Percentiles rank a stretch among this genome's conserved stretches.
These are phyloP conservation scores for Wickerhamomyces chaumierensis DNA, from an alignment of 805 yeast species.

Conservation along the genomic window DNA sequence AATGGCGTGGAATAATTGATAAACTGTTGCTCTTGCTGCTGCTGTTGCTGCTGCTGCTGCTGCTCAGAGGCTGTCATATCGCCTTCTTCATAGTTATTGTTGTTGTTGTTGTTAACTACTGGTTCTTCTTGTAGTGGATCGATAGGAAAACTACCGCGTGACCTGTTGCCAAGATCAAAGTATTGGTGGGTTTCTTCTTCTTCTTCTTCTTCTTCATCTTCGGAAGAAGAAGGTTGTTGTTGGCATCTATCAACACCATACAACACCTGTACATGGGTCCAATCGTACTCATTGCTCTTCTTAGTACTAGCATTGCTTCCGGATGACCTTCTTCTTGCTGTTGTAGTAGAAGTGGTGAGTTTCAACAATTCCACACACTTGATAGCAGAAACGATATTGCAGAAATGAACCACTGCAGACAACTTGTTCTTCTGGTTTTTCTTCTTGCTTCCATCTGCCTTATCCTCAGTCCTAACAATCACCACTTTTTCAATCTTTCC, in stretches of 20 bases:
- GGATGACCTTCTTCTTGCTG: too few species aligned
- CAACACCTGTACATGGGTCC: conserved; percentile 62
- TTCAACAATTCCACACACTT: conserved; percentile 75
- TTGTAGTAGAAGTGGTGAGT: conserved; percentile 12
- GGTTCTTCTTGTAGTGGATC: too few species aligned
- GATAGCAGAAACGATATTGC: conserved; percentile 73
- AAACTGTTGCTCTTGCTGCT: not conserved
- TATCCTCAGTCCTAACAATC: conserved; percentile 30
- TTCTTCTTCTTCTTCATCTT: conserved; percentile 2
- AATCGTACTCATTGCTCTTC: too few species aligned
- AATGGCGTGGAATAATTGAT: conserved; percentile 31
- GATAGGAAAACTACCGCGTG: too few species aligned
- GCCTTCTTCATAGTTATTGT: too few species aligned
- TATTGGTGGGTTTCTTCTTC: too few species aligned
- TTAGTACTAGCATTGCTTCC: too few species aligned
- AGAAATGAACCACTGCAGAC: conserved; percentile 81
- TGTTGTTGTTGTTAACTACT: too few species aligned
- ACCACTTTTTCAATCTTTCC: conserved; percentile 27
- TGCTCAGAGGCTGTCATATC: too few species aligned
- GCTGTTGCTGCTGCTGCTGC: not conserved
- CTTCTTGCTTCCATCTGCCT: too few species aligned
- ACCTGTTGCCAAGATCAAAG: too few species aligned
- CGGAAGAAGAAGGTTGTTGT: not conserved
- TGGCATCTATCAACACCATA: conserved; percentile 94
- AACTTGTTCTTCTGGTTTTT: too few species aligned